Evolutionary conservation across 2,329 filamentous ascomycete species (phyloP), one percentile per base, ranked within the genome.

Genomic region (Fusarium armeniacum): DNA sequence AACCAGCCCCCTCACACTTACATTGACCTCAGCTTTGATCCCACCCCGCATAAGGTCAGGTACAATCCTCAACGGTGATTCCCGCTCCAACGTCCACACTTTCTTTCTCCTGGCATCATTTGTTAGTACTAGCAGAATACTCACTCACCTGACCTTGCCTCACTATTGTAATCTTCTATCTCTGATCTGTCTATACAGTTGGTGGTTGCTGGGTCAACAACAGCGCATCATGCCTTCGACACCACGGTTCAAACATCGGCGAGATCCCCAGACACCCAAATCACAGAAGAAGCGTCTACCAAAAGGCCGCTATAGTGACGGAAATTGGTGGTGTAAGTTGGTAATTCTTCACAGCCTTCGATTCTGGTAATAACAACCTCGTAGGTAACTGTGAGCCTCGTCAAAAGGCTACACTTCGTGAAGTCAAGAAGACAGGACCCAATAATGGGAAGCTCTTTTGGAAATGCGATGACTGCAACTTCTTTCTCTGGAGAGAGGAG

Each of bases 401-500:
- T 16, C 73, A 74, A 28, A 75, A 72, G 28, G 82, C 82, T 9
- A 68, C 71, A 12, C 74, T 77, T 36, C 74, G 76, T n/a, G 75
- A 78, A 52, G 80, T 81, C 32, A 79, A 76, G 52, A 84, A 81
- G 59, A 69, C 79, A 5, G 74, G 75, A 2, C 67, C 65, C 26
- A 84, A 84, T 71, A 76, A 79, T 45, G 83, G 82, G 26, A 79
- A 76, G 51, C 77, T 75, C 51, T 85, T 83, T 71, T 84, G 79
- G 75, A 78, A 75, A 12, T 85, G 84, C 70, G 74, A 76, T 9
- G 75, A 77, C 47, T 86, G 84, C 73, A 56, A 71, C 9, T 83
- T 85, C 70, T 86, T 84, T 61, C 69, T 84, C 24, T 85, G 80
- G 79, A 76, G 78, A n/a, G 79, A 84, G 10, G 75, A 77, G 2